Percentiles rank a stretch among this genome's conserved stretches.
phyloP scores from a whole-genome alignment of 495 filamentous ascomycete genomes.

The Trypethelium eluteriae region DNA sequence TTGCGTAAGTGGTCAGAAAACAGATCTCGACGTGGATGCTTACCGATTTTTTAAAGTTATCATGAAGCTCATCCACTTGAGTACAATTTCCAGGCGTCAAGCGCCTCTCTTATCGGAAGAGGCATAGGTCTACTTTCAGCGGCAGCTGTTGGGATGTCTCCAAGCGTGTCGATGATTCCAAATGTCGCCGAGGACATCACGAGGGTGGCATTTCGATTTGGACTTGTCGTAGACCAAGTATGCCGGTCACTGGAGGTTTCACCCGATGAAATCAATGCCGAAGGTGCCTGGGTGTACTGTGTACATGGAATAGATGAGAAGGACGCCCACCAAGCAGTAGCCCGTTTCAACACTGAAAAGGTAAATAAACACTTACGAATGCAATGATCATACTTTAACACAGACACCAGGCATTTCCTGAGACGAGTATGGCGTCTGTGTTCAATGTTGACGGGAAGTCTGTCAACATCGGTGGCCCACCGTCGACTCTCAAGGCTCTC shows the following conservation, averaged over 20 bases:
- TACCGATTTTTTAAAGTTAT: slow-evolving; percentile 21
- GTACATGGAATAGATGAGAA: slow-evolving; percentile 31
- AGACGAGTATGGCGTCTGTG: slow-evolving; percentile 35
- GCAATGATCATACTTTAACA: slow-evolving; percentile 32
- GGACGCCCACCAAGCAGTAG: slow-evolving; percentile 27
- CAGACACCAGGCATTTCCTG: slow-evolving; percentile 20
- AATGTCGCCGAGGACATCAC: slow-evolving; percentile 1
- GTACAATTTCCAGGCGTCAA: slow-evolving; percentile 21
- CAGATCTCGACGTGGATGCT: slow-evolving; percentile 13
- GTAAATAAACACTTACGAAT: not conserved
- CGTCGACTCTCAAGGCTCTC: slow-evolving; percentile 33
- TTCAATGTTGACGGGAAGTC: slow-evolving; percentile 34
- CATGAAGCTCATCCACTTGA: slow-evolving; percentile 26
- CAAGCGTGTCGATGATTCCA: slow-evolving; percentile 9
- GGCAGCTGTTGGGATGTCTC: slow-evolving; percentile 35
- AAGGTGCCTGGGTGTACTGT: slow-evolving; percentile 38
- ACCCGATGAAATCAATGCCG: slow-evolving; percentile 9
- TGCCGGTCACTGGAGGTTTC: slow-evolving; percentile 9
- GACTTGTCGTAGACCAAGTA: slow-evolving; percentile 10
- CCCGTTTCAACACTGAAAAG: slow-evolving; percentile 6
- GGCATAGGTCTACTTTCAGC: slow-evolving; percentile 38
- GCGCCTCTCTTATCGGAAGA: slow-evolving; percentile 32
- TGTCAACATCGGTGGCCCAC: slow-evolving; percentile 41
- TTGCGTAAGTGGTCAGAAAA: slow-evolving; percentile 35
- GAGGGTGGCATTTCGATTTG: not conserved